Percentiles rank a stretch among this genome's conserved stretches.
phyloP scores from a whole-genome alignment of 768 basidiomycete species.

The Butyriboletus loyo region DNA sequence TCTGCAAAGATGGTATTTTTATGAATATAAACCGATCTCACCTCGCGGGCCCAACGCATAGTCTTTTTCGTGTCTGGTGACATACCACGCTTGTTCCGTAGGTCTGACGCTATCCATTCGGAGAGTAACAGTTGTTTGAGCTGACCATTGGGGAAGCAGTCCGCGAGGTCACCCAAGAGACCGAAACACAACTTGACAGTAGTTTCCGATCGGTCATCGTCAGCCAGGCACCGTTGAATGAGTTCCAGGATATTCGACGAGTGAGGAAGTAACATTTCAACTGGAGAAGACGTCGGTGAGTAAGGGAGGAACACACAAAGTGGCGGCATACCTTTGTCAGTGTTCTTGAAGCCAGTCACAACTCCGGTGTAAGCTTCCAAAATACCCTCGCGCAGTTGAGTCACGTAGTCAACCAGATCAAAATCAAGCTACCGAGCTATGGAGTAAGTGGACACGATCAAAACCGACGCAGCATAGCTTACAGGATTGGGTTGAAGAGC shows the following conservation, averaged over 20 bases:
- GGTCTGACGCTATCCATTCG: conserved; percentile 74
- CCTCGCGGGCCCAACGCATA: conserved; percentile 92
- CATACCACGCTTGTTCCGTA: conserved; percentile 73
- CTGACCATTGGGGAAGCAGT: conserved; percentile 77
- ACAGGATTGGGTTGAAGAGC: conserved; percentile 85
- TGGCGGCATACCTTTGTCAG: conserved; percentile 57
- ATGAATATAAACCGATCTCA: conserved; percentile 33
- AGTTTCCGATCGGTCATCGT: conserved; percentile 82
- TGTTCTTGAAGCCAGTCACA: conserved; percentile 85
- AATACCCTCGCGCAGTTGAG: conserved; percentile 88
- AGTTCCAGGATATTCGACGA: conserved; percentile 76
- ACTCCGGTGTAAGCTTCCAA: conserved; percentile 96
- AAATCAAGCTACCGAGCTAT: conserved; percentile 60
- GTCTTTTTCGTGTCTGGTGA: conserved; percentile 81
- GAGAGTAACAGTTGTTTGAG: conserved; percentile 75
- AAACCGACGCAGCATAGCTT: conserved; percentile 25
- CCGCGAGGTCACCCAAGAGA: conserved; percentile 90
- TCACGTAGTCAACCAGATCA: conserved; percentile 90
- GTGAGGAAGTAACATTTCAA: conserved; percentile 56
- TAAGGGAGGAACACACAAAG: background rate
- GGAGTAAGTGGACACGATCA: background rate
- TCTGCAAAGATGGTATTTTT: background rate
- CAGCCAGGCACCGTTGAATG: conserved; percentile 67
- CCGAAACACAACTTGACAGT: conserved; percentile 77
- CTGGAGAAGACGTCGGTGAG: conserved; percentile 4